Evolutionary conservation across 2,329 filamentous ascomycete species (phyloP), one percentile per base, ranked within the genome.

Genomic region (Tolypocladium sp.): DNA sequence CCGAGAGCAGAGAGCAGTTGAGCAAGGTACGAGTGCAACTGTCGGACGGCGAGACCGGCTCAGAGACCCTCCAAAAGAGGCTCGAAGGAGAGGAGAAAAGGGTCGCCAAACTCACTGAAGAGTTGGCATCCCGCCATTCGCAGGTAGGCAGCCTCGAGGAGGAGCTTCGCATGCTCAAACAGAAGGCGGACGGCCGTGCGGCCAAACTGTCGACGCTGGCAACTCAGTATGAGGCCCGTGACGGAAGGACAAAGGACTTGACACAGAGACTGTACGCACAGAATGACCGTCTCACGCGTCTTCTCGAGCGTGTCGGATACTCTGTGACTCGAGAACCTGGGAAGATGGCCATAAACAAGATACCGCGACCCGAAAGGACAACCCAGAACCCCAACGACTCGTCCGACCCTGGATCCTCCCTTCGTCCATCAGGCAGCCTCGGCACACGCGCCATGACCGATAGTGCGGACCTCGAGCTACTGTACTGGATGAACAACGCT

Each of bases 221-320:
- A 20, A 76, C 76, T 30, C 84, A 86, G 56, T 84, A 91, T 54
- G 85, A 91, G 51, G 80, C 84, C 53, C 89, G 91, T 53, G 88
- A 88, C 46, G 78, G 80, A 57, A 87, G 87, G 62, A 87, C 91
- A 6, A 91, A 90, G 70, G 91, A 97, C 63, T 78, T 97, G 15
- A 95, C 92, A 1, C 89, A 92, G 67, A 85, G 87, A 59, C 79
- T 97, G 4, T 95, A 91, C 70, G 82, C 85, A 1, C 90, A 96
- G 62, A 92, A 94, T 62, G 90, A 95, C 65, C 87, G 91, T 30
- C 79, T 97, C n/a, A 83, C 84, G 60, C 86, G 88, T 57, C 84
- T 99, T 55, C 79, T 99, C 0, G 92, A 97, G 69, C 85, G 91
- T 37, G 80, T 97, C 5, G 93, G 93, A 15, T 96, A 94, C 69